These are phyloP conservation scores for Neurospora sp. DNA, from an alignment of 2,329 filamentous ascomycete genomes.

Conservation along the genomic window DNA sequence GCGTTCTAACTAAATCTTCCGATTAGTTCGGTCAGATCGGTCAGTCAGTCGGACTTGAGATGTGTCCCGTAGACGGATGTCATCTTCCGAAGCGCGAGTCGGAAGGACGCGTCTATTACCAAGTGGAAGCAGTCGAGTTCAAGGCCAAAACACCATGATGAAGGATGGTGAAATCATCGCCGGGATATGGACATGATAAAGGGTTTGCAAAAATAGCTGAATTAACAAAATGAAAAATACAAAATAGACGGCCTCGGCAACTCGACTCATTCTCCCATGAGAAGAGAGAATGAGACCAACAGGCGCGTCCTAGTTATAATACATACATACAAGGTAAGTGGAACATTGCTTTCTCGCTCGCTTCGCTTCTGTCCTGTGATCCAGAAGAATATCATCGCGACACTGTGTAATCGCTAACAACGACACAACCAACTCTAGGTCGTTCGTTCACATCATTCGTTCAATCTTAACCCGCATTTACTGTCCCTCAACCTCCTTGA, in stretches of 20 bases:
- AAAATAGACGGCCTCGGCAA: background rate
- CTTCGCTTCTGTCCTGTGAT: background rate
- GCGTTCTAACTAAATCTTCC: background rate
- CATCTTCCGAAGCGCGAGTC: background rate
- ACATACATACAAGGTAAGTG: background rate
- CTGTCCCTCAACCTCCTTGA: slow-evolving; percentile 52
- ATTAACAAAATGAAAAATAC: background rate
- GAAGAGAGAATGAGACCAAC: background rate
- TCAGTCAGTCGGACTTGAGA: background rate
- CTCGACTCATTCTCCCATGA: background rate
- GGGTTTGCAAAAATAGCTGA: background rate
- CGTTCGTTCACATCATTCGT: background rate
- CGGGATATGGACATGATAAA: background rate
- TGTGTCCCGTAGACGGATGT: background rate
- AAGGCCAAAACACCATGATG: background rate
- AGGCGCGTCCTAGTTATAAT: background rate
- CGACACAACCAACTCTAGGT: slow-evolving; percentile 3
- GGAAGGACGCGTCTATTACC: background rate
- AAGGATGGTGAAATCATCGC: background rate
- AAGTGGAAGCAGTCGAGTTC: background rate
- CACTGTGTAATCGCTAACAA: background rate
- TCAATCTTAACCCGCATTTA: slow-evolving; percentile 17
- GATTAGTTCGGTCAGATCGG: background rate
- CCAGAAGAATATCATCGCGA: background rate
- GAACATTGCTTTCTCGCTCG: background rate